Base-by-base conservation (phyloP, 441 rosid species). In the Erodium texanum region DNA sequence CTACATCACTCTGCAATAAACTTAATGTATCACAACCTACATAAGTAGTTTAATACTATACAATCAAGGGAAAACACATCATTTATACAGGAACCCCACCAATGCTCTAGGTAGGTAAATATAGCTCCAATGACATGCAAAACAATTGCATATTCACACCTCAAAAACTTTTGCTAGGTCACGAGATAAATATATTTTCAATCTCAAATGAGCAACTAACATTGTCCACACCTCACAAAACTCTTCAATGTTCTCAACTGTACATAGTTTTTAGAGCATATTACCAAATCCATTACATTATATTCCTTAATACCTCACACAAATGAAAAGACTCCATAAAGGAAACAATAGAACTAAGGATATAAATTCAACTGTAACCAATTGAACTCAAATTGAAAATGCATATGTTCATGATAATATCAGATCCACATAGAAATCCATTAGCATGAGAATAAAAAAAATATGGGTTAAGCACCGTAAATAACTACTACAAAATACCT, bases 401-500 rank as follows among this genome's bases (percentile, higher is more conserved):
- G 24, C 15, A 11, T 22, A 58, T 58, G 62, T 9, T 58, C 15
- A 19, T 22, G 27, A 10, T 14, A 9, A 58, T 11, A 20, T 20
- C 24, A 15, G 11, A 12, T 29, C 43, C 59, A 45, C 22, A 6
- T 34, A 5, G 41, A 0, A 34, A 50, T 18, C 45, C 41, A 15
- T 22, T 38, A 43, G 68, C 7, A 20, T 22, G 5, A 12, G 3
- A 20, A 14, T 5, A 15, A 20, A 61, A 61, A 56, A 18, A 18
- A 9, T 12, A 10, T 8, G 59, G 7, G 14, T 14, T 12, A 66
- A 20, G 38, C 66, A 61, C 54, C 29, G 3, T 22, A 58, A 19
- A 18, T 56, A 15, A 58, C 27, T 58, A 20, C 62, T 20, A 34
- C 8, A 65, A 22, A 24, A 24, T 80, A 92, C 99, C 96, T 92